A percentile compares a stretch with the other conserved stretches of the same genome.
Evolutionary conservation across 495 filamentous ascomycete genomes (phyloP).

Genomic region (Xylaria curta): DNA sequence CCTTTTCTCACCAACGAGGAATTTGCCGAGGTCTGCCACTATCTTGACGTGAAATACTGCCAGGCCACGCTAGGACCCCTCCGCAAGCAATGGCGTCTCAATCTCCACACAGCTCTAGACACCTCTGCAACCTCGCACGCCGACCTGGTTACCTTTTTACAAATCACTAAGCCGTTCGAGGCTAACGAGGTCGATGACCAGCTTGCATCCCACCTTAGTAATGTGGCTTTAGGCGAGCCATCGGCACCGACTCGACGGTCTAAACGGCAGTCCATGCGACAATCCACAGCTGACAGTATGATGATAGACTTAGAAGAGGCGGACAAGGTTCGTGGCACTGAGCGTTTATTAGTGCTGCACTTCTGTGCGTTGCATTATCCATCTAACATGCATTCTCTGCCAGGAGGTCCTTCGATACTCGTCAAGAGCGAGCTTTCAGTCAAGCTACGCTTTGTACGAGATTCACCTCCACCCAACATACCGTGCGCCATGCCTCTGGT

Average conservation of each 20-base stretch:
- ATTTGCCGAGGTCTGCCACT: conserved; percentile 66
- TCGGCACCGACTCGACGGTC: conserved; percentile 12
- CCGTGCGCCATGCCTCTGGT: conserved; percentile 64
- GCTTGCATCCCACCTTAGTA: conserved; percentile 48
- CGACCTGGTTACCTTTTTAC: conserved; percentile 51
- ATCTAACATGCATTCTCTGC: conserved; percentile 45
- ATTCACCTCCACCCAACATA: conserved; percentile 65
- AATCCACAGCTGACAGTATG: conserved; percentile 35
- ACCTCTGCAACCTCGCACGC: conserved; percentile 37
- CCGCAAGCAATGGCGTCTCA: conserved; percentile 50
- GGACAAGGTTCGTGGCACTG: conserved; percentile 47
- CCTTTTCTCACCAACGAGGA: conserved; percentile 66
- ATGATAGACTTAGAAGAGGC: conserved; percentile 55
- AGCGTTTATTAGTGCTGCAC: conserved; percentile 30
- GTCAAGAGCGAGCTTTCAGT: conserved; percentile 47
- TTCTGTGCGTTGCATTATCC: conserved; percentile 28
- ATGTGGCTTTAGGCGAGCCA: conserved; percentile 38
- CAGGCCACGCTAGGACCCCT: conserved; percentile 56
- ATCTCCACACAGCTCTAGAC: conserved; percentile 45
- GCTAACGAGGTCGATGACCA: conserved; percentile 48
- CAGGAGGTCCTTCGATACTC: conserved; percentile 36
- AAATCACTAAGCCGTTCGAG: conserved; percentile 55
- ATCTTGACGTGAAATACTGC: conserved; percentile 61
- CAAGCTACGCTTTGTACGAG: conserved; percentile 67
- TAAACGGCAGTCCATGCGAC: background rate